phyloP scores from a whole-genome alignment of 176 grass and related monocot species.

The Coix lacrymajobi region DNA sequence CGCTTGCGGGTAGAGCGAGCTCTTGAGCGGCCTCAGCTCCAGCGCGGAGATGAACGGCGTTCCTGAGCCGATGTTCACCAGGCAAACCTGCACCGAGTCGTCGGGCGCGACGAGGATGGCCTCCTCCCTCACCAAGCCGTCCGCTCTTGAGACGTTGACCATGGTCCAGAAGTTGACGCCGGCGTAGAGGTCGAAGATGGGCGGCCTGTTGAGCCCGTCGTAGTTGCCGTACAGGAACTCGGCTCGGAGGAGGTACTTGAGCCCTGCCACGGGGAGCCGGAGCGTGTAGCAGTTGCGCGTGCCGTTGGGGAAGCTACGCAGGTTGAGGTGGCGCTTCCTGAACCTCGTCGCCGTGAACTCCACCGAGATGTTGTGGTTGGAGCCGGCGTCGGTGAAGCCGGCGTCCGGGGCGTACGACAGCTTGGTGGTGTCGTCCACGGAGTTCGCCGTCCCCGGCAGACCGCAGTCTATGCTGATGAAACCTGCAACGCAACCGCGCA shows the following conservation, averaged over 20 bases:
- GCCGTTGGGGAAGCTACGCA: conserved; percentile 52
- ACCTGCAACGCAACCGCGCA: conserved; percentile 20
- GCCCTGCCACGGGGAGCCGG: neutral
- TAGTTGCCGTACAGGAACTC: conserved; percentile 51
- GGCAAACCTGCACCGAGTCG: conserved; percentile 35
- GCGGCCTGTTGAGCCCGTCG: conserved; percentile 24
- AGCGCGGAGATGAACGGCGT: conserved; percentile 53
- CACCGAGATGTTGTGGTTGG: conserved; percentile 31
- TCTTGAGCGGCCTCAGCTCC: conserved; percentile 41
- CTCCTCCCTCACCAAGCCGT: neutral
- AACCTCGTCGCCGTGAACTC: neutral
- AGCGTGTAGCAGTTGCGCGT: conserved; percentile 48
- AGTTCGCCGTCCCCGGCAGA: conserved; percentile 19
- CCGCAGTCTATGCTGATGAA: conserved; percentile 68
- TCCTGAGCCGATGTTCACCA: conserved; percentile 31
- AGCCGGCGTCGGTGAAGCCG: conserved; percentile 43
- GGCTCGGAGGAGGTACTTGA: conserved; percentile 51
- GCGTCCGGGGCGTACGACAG: conserved; percentile 18
- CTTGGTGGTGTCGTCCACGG: conserved; percentile 23
- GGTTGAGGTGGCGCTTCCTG: neutral
- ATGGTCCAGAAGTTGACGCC: conserved; percentile 42
- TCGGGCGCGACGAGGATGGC: neutral
- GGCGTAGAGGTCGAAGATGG: conserved; percentile 35
- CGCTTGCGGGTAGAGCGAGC: neutral
- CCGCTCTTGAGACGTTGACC: conserved; percentile 13